phyloP scores from a whole-genome alignment of 441 rosid species.

The Eugenia klotzschiana region DNA sequence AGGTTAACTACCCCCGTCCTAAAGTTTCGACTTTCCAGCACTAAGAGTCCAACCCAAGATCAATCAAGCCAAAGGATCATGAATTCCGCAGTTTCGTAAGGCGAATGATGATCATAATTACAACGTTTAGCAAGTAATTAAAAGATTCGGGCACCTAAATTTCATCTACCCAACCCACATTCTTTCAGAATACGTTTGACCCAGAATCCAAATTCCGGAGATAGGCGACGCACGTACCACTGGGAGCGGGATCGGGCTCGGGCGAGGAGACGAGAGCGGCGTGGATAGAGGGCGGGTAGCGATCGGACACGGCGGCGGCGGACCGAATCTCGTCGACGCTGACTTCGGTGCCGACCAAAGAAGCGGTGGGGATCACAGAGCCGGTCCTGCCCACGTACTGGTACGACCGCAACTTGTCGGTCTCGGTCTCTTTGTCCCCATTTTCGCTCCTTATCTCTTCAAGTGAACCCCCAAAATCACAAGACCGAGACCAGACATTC shows the following conservation, averaged over 20 bases:
- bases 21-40: not conserved
- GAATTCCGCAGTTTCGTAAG: not conserved
- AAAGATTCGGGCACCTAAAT: not conserved
- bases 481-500: not conserved
- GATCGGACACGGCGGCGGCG: conserved; percentile 38
- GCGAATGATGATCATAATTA: not conserved
- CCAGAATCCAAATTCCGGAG: not conserved
- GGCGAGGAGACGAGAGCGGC: conserved; percentile 61
- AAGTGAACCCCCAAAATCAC: not conserved
- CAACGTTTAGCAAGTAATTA: not conserved
- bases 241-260: conserved; percentile 42
- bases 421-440: conserved; percentile 27
- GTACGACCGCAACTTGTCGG: conserved; percentile 58
- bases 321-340: conserved; percentile 82
- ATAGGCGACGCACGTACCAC: conserved; percentile 13
- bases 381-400: conserved; percentile 58
- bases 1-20: not conserved
- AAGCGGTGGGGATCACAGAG: conserved; percentile 46
- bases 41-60: not conserved
- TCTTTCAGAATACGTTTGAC: not conserved
- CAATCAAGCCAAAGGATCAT: not conserved
- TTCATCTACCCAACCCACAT: not conserved
- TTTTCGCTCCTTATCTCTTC: conserved; percentile 29
- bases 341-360: conserved; percentile 57
- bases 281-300: conserved; percentile 61